Evolutionary conservation across 1,139 yeast species (phyloP).

Genomic region (Suhomyces maxii): DNA sequence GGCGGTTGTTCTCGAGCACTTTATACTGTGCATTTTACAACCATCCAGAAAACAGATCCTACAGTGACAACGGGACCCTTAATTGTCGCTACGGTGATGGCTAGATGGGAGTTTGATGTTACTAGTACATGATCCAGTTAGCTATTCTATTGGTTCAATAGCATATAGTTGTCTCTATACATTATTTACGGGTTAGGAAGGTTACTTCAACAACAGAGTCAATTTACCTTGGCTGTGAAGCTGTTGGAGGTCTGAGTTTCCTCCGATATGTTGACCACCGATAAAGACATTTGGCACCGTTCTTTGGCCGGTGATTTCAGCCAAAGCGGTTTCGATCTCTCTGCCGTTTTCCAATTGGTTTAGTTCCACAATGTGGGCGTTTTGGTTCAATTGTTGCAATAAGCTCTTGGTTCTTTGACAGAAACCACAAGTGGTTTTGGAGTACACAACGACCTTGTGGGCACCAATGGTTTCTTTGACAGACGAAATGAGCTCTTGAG

Average conservation of each 20-base stretch:
- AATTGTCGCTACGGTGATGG: too few relatives aligned
- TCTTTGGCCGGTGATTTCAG: slow-evolving; percentile 18
- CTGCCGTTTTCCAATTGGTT: slow-evolving; percentile 21
- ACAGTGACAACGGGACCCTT: too few relatives aligned
- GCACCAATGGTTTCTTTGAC: slow-evolving; percentile 19
- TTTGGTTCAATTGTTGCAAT: slow-evolving; percentile 15
- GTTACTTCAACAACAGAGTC: slow-evolving; percentile 2
- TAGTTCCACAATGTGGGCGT: slow-evolving; percentile 25
- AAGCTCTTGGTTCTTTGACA: slow-evolving; percentile 26
- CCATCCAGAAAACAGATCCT: too few relatives aligned
- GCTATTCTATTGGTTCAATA: too few relatives aligned
- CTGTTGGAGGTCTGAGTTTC: slow-evolving; percentile 17
- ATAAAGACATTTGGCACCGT: slow-evolving; percentile 23
- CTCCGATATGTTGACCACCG: slow-evolving; percentile 21
- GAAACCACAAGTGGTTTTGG: slow-evolving; percentile 33
- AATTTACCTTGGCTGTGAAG: slow-evolving; percentile 16
- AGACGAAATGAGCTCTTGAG: slow-evolving; percentile 19
- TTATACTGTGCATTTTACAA: too few relatives aligned
- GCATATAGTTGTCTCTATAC: too few relatives aligned
- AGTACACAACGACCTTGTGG: slow-evolving; percentile 24
- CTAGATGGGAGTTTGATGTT: too few relatives aligned
- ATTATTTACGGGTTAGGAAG: too few relatives aligned
- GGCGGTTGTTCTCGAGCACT: too few relatives aligned
- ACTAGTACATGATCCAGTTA: too few relatives aligned
- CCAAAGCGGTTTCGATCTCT: slow-evolving; percentile 14